These are phyloP conservation scores for Myxozyma geophila DNA, from an alignment of 805 yeast species.

Conservation along the genomic window DNA sequence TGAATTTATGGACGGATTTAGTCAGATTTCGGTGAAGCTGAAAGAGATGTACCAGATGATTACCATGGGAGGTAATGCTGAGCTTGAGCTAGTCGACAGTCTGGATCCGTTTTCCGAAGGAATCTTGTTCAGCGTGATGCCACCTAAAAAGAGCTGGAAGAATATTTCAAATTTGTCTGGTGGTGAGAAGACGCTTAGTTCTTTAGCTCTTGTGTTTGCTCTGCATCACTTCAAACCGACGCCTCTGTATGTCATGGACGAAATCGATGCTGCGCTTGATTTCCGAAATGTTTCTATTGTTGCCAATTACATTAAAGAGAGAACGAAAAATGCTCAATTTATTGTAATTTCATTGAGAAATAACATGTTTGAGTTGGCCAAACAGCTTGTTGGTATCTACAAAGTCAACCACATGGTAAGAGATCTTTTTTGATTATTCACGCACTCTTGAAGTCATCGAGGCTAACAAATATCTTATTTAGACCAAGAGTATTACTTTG, in stretches of 20 bases:
- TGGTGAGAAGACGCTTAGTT: conserved; percentile 95
- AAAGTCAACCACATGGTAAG: conserved; percentile 77
- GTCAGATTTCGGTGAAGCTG: conserved; percentile 78
- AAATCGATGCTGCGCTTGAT: conserved; percentile 97
- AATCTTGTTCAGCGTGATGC: conserved; percentile 95
- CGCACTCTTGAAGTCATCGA: background rate
- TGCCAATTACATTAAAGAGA: conserved; percentile 93
- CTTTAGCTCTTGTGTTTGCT: conserved; percentile 94
- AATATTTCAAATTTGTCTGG: conserved; percentile 94
- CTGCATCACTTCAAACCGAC: conserved; percentile 95
- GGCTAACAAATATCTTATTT: background rate
- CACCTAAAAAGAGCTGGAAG: conserved; percentile 97
- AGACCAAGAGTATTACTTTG: conserved; percentile 37
- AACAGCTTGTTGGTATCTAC: conserved; percentile 92
- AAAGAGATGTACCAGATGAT: conserved; percentile 98
- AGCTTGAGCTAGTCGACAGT: conserved; percentile 90
- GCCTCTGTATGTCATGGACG: conserved; percentile 98
- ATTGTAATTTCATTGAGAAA: conserved; percentile 93
- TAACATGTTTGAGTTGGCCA: conserved; percentile 96
- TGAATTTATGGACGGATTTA: conserved; percentile 93
- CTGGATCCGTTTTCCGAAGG: conserved; percentile 99
- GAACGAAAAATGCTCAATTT: conserved; percentile 96
- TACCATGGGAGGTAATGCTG: conserved; percentile 99
- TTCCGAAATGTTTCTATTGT: conserved; percentile 96
- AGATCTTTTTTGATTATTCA: background rate